Percentiles rank a stretch among this genome's conserved stretches.
These are phyloP conservation scores for Daldinia loculata DNA, from an alignment of 495 filamentous ascomycete genomes.

Conservation along the genomic window DNA sequence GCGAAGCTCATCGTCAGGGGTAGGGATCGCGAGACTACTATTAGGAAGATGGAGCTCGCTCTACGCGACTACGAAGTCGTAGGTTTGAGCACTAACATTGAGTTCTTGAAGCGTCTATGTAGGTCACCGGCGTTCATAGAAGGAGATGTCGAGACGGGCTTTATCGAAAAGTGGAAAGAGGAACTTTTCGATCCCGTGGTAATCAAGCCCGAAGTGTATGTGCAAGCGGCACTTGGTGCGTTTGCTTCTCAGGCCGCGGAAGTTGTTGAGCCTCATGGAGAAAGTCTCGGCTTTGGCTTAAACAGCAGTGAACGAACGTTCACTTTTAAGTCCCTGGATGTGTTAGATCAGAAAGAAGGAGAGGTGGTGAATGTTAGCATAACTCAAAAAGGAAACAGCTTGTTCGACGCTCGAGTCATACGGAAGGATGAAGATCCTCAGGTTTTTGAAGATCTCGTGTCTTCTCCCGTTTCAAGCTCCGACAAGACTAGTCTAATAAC, in stretches of 20 bases:
- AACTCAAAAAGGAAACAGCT: conserved; percentile 66
- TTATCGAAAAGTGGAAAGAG: conserved; percentile 85
- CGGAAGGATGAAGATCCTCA: conserved; percentile 50
- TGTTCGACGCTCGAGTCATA: conserved; percentile 73
- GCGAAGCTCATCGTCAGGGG: conserved; percentile 96
- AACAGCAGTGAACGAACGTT: conserved; percentile 58
- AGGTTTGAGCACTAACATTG: conserved; percentile 93
- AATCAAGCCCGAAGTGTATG: conserved; percentile 72
- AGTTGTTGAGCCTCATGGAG: conserved; percentile 53
- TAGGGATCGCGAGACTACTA: conserved; percentile 76
- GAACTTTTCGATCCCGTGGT: conserved; percentile 70
- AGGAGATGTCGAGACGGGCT: conserved; percentile 94
- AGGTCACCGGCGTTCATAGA: conserved; percentile 80
- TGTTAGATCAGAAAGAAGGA: conserved; percentile 53
- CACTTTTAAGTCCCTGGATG: conserved; percentile 61
- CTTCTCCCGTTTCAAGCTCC: conserved; percentile 33
- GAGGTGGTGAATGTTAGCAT: conserved; percentile 66
- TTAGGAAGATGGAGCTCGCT: conserved; percentile 82
- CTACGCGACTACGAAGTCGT: conserved; percentile 92
- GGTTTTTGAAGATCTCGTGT: conserved; percentile 57
- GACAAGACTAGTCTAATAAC: conserved; percentile 56
- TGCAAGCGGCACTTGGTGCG: conserved; percentile 83
- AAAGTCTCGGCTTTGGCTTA: conserved; percentile 63
- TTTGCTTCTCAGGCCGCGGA: conserved; percentile 50
- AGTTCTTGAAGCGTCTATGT: conserved; percentile 90